Evolutionary conservation across 164 flowering plant genomes (phyloP), one percentile per base, ranked within the genome.

Genomic region (Cinnamomum micranthum): DNA sequence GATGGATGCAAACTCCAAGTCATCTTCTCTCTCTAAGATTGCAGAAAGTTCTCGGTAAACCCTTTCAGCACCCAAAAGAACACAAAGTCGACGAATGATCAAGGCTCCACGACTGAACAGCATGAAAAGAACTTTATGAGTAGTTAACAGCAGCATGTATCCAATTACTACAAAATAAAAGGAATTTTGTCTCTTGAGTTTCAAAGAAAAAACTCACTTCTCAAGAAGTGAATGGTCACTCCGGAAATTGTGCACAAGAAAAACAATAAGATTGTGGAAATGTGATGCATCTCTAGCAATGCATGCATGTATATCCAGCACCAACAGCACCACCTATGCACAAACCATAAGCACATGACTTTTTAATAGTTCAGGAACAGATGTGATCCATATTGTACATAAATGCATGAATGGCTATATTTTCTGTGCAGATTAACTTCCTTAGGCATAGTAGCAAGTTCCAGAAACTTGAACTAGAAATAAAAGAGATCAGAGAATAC

Each of bases 271-370:
- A 70, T 89, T 90, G 73, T 82, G 88, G 69, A 95, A 95, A 75
- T 93, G 90, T 50, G 83, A 80, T 15, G 76, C 86, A 82, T 95
- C 99, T 83, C 84, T 77, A 27, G 98, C 99, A 75, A 95, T 92
- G 82, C 98, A 87, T 71, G 99, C 98, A 88, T 92, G 99, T 79
- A 96, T 91, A 74, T 91, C 95, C 62, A 96, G 91, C 78, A 91
- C 99, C 80, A 92, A 81, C 70, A 94, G 95, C 55, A 96, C 99
- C 76, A 96, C 99, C 99, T 96, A 84, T 1, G 41, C 35, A 50
- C 12, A 71, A 24, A 51, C 35, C 50, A 65, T 52, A 35, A 69
- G 50, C 23, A 59, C 23, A 23, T 35, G 33, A 31, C n/a, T 50
- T 66, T 27, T 65, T 23, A 23, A 11, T 65, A 25, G 24, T 23